Evolutionary conservation across 1,139 yeast genomes (phyloP), one percentile per base, ranked within the genome.

Genomic region (Kodamaea ohmeri): DNA sequence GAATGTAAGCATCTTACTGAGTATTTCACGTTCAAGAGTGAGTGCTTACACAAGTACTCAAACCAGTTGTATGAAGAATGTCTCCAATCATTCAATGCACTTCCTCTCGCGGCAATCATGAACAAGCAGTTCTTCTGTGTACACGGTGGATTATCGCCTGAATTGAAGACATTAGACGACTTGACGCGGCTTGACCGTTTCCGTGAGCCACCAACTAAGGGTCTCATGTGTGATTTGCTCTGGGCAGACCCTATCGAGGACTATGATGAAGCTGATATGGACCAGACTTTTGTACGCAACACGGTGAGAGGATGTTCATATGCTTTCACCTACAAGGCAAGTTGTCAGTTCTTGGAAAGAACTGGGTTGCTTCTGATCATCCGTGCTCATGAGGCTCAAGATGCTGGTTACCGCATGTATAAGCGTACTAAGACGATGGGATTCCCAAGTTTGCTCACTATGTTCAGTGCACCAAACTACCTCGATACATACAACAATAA

Each of bases 331-430:
- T 92, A 85, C 58, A 76, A 76, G 41, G 97, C 97, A 0, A 78
- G 87, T 2, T 85, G 95, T 52, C 77, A 76, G 36, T 92, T 92
- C 51, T 67, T 92, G 53, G 87, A 85, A 51, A 71, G 81, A 43
- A 92, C 90, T 32, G 86, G 88, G 21, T 65, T 92, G 35, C 65
- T 92, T 34, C 84, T 92, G 9, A 78, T 92, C 28, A 89, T 92
- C 37, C 73, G 98, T 45, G 98, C 97, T 1, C 98, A 92, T 60
- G 97, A 92, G 62, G 97, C 97, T 1, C 98, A 92, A 61, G 97
- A 92, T 61, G 94, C 95, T 12, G 98, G 98, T 19, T 92, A 89
- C 63, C 71, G 97, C 58, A 92, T 94, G 85, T 92, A 92, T 64
- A 84, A 84, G 50, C 78, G 88, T 50, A 88, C 96, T 3, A 77